Evolutionary conservation across 306 rosid species (phyloP).

Genomic region (Oxytropis ochrocephala): DNA sequence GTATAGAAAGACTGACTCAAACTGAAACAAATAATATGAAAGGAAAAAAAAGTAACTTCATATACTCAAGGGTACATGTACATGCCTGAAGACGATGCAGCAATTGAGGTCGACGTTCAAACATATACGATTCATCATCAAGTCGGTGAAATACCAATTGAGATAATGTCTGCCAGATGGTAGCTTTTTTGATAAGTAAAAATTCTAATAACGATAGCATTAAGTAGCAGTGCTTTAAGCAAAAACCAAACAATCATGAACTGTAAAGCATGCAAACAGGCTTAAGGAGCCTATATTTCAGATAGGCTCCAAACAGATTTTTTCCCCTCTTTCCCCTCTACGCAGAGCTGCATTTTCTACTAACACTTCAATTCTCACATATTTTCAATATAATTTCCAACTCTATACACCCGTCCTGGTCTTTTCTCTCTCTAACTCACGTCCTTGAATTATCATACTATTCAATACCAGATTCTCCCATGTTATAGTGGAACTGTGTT

Average conservation of each 20-base stretch:
- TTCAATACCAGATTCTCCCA: conserved; percentile 9
- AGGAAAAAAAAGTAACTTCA: not conserved
- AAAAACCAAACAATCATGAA: not conserved
- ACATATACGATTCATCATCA: conserved; percentile 87
- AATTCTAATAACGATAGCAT: not conserved
- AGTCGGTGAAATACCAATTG: conserved; percentile 90
- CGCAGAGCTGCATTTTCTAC: conserved; percentile 7
- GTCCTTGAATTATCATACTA: not conserved
- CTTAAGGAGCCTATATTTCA: not conserved
- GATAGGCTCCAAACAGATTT: not conserved
- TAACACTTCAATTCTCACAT: not conserved
- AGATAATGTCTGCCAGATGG: conserved; percentile 63
- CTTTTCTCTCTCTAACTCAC: conserved; percentile 2
- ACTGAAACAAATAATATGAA: conserved; percentile 17
- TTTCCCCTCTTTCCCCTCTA: conserved; percentile 3
- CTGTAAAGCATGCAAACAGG: not conserved
- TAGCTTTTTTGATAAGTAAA: not conserved
- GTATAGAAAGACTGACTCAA: not conserved
- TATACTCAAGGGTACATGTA: conserved; percentile 29
- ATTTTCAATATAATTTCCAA: conserved; percentile 1
- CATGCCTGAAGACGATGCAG: conserved; percentile 89
- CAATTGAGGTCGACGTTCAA: conserved; percentile 83
- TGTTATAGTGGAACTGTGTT: not conserved
- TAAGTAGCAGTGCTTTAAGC: not conserved
- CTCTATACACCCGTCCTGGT: not conserved